These are phyloP conservation scores for Polytrichum formosum DNA, from an alignment of 225 moss, liverwort and hornwort genomes.

Conservation along the genomic window DNA sequence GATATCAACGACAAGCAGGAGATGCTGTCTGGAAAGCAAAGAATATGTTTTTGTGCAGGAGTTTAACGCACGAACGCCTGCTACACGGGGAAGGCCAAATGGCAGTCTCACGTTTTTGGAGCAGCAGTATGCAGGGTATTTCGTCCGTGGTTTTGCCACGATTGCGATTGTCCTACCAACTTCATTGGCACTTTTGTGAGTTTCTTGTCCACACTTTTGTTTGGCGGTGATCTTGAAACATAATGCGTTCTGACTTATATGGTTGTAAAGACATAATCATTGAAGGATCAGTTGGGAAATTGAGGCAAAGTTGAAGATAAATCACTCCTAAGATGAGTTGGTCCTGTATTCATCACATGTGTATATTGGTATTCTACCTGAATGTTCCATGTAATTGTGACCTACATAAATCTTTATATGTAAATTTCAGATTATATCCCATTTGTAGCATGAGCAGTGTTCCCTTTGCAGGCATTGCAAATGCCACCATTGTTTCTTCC, in stretches of 20 bases:
- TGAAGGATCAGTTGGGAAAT: neutral
- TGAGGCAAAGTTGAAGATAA: neutral
- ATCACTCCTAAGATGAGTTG: neutral
- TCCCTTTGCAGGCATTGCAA: neutral
- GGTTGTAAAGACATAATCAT: too few species aligned
- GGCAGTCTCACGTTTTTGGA: conserved; percentile 50
- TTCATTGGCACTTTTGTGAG: conserved; percentile 38
- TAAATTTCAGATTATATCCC: neutral
- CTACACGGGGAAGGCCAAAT: conserved; percentile 15
- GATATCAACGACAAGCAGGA: too few species aligned
- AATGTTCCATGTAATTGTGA: neutral
- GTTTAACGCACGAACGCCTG: conserved; percentile 3
- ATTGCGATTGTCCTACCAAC: conserved; percentile 23
- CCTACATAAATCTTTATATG: neutral
- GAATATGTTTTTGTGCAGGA: conserved; percentile 7
- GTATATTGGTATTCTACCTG: neutral
- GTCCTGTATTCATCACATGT: neutral
- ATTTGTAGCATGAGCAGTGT: neutral
- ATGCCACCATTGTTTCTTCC: neutral
- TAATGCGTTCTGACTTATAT: too few species aligned
- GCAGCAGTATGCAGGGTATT: conserved; percentile 26
- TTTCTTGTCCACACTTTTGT: neutral
- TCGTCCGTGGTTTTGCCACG: conserved; percentile 15
- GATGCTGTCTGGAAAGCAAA: too few species aligned
- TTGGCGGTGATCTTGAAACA: too few species aligned